phyloP scores from a whole-genome alignment of 352 stramenopile genomes.

The Saprolegnia diclina region DNA sequence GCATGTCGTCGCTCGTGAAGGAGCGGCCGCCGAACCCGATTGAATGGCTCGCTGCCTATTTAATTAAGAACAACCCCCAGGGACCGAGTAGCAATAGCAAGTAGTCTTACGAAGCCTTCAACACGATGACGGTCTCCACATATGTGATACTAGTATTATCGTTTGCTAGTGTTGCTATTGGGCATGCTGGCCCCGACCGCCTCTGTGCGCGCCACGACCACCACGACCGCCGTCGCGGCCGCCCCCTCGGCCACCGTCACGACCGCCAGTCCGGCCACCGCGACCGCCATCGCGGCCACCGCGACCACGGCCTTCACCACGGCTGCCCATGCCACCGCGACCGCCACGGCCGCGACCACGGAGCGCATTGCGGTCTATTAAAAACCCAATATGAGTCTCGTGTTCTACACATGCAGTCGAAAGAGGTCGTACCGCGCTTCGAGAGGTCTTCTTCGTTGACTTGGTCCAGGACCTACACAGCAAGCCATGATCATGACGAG shows the following conservation, averaged over 20 bases:
- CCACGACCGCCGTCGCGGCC: conserved; percentile 27
- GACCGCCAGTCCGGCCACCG: conserved; percentile 32
- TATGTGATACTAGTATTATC: neutral
- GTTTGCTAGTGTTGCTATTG: conserved; percentile 2
- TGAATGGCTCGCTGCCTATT: conserved; percentile 94
- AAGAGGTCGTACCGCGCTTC: conserved; percentile 48
- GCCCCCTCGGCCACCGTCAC: conserved; percentile 37
- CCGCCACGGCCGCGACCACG: conserved; percentile 65
- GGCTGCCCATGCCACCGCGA: conserved; percentile 42
- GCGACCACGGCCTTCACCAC: conserved; percentile 34
- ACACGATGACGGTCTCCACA: neutral
- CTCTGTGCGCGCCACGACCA: conserved; percentile 20
- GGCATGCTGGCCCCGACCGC: conserved; percentile 9
- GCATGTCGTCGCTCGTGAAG: conserved; percentile 97
- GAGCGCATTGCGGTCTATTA: conserved; percentile 60
- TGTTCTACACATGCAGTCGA: conserved; percentile 13
- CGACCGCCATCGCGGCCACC: conserved; percentile 35
- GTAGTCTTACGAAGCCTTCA: conserved; percentile 31
- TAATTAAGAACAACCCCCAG: conserved; percentile 96
- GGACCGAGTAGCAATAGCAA: conserved; percentile 48
- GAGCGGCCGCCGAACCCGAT: conserved; percentile 95
- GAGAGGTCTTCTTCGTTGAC: conserved; percentile 91
- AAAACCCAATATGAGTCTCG: conserved; percentile 15
- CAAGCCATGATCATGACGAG: neutral
- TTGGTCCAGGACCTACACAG: conserved; percentile 85